Evolutionary conservation across 768 basidiomycete genomes (phyloP).

Genomic region (Chiua virens): DNA sequence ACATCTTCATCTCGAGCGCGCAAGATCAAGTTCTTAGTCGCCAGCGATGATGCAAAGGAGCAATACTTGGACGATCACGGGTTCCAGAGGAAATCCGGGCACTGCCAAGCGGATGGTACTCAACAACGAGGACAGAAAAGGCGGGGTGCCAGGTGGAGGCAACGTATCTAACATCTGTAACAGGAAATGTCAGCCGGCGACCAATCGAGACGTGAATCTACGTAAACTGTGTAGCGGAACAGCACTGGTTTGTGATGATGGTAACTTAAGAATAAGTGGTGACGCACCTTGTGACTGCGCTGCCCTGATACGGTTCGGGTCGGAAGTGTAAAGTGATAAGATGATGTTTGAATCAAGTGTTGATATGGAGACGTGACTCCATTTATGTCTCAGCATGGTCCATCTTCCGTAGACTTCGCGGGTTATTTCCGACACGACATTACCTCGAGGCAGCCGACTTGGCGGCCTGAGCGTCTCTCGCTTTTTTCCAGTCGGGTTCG

Average conservation of each 20-base stretch:
- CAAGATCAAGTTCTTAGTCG: constrained; percentile 62
- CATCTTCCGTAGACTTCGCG: constrained; percentile 8
- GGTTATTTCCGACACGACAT: constrained; percentile 25
- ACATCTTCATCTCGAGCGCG: constrained; percentile 68
- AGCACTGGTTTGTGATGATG: constrained; percentile 27
- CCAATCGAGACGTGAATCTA: neutral
- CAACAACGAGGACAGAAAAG: constrained; percentile 52
- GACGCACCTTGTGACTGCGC: neutral
- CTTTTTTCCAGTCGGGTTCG: constrained; percentile 4
- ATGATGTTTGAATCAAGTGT: constrained; percentile 1
- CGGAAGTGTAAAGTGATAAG: neutral
- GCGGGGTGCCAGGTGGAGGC: constrained; percentile 41
- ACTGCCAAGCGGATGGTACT: constrained; percentile 43
- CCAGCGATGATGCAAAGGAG: constrained; percentile 65
- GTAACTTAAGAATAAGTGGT: constrained; percentile 11
- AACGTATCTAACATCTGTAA: constrained; percentile 26
- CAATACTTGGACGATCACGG: constrained; percentile 62
- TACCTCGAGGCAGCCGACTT: constrained; percentile 31
- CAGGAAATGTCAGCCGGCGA: neutral
- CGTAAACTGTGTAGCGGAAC: constrained; percentile 1
- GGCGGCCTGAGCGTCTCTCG: constrained; percentile 20
- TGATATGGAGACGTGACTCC: constrained; percentile 21
- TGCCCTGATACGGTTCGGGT: too few species aligned
- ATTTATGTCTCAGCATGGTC: neutral
- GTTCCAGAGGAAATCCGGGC: constrained; percentile 57